Base-by-base conservation (phyloP, 129 eudicot species). In the Kitagawia praeruptora region DNA sequence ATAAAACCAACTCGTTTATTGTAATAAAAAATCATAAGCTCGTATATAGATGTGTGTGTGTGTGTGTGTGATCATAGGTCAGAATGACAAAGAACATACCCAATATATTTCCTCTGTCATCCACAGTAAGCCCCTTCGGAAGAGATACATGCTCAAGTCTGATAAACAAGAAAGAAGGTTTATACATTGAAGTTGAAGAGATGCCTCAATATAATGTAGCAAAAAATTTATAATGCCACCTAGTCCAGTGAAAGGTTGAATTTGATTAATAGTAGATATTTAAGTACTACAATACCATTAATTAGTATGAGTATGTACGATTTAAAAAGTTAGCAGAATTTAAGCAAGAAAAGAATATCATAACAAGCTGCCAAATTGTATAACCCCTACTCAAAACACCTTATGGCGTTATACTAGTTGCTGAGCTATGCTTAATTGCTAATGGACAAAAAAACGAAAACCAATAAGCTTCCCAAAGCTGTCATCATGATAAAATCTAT, bases 91-190 rank as follows among this genome's bases (percentile, higher is more conserved):
- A n/a, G n/a, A n/a, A n/a, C n/a, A n/a, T n/a, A n/a, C n/a, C n/a
- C n/a, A n/a, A 95, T 66, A 95, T 82, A 70, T 92, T 95, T 83
- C 99, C 99, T 84, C 87, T 92, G 70, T 92, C 96, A 79, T 95
- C 99, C 18, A 95, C 91, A 21, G 97, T 93, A 72, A 92, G 87
- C 31, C 99, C 99, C 82, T 92, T 95, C 10, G 99, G 99, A 70
- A 11, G 47, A 34, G 46, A 16, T 70, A 15, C 54, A 48, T 47
- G 54, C 54, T 48, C 21, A 14, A 48, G 1, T 48, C 54, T 48
- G 19, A 18, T 70, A 37, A 38, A 75, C 23, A 48, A 16, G 8
- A 13, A 48, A 10, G 46, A 28, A 48, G 37, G 63, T 16, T 41
- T 47, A 44, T 39, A 23, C 76, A 73, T 73, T 73, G 19, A 12